phyloP scores from a whole-genome alignment of 2,329 filamentous ascomycete genomes.

The Monosporascus sp. region DNA sequence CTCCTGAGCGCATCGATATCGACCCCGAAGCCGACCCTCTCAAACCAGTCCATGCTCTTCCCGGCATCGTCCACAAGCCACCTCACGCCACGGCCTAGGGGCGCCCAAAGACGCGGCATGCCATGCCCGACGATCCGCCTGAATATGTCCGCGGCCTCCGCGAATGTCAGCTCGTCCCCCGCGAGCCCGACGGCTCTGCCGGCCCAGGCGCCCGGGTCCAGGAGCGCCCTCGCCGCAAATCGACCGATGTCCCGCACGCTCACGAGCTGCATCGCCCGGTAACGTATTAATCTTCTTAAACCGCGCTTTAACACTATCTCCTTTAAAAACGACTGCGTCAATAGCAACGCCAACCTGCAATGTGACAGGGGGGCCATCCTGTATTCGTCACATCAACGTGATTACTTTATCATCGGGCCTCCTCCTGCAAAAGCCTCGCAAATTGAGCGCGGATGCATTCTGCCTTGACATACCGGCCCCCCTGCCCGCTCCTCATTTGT shows the following conservation, averaged over 20 bases:
- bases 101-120: conserved; percentile 12
- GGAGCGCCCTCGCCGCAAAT: conserved; percentile 40
- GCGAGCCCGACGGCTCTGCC: conserved; percentile 34
- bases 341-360: too few species aligned
- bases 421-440: too few species aligned
- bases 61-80: background rate
- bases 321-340: too few species aligned
- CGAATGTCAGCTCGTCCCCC: conserved; percentile 37
- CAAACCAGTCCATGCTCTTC: background rate
- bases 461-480: too few species aligned
- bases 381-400: too few species aligned
- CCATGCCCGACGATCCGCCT: conserved; percentile 19
- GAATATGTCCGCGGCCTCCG: conserved; percentile 22
- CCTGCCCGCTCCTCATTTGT: too few species aligned
- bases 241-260: conserved; percentile 38
- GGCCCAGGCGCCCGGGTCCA: conserved; percentile 30
- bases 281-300: too few species aligned
- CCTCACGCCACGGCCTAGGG: background rate
- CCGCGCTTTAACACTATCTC: too few species aligned
- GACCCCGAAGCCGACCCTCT: background rate
- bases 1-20: background rate
- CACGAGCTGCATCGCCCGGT: conserved; percentile 34
- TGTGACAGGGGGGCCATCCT: too few species aligned
- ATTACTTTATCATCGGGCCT: too few species aligned
- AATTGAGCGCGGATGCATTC: too few species aligned